Conservation (phyloP, 1,284 basidiomycete species). For the Rhodotorula sp. region DNA sequence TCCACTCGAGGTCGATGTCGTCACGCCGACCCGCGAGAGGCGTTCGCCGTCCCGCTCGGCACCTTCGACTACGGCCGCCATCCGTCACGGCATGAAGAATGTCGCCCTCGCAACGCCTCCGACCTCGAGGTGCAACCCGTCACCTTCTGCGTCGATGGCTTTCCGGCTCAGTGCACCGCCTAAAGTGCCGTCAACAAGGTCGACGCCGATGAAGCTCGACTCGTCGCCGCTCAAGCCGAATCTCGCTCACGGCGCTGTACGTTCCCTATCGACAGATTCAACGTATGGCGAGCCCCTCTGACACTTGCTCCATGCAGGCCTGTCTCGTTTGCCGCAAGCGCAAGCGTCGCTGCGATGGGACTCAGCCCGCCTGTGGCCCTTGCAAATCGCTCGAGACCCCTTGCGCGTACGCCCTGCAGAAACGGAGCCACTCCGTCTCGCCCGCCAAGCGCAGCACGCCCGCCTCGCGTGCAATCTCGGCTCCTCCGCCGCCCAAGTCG, state of each 20-base stretch:
- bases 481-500: too few relatives aligned
- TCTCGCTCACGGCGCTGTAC: background rate
- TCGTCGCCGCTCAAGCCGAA: background rate
- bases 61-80: background rate
- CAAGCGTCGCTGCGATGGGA: slow-evolving; percentile 1
- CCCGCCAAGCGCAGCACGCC: too few relatives aligned
- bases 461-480: background rate
- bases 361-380: background rate
- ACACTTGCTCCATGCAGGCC: too few relatives aligned
- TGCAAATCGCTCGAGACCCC: background rate
- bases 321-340: background rate
- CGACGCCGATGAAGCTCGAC: background rate
- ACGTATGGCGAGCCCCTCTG: too few relatives aligned
- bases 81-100: background rate
- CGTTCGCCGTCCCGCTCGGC: background rate
- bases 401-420: background rate
- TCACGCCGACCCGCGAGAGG: background rate
- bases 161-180: background rate
- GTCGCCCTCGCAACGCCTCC: background rate
- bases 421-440: too few relatives aligned
- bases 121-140: background rate
- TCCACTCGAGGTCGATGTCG: background rate
- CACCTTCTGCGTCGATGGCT: background rate
- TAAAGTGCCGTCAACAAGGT: background rate
- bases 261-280: background rate